phyloP scores from a whole-genome alignment of 306 rosid genomes.

The Ammopiptanthus mongolicus region DNA sequence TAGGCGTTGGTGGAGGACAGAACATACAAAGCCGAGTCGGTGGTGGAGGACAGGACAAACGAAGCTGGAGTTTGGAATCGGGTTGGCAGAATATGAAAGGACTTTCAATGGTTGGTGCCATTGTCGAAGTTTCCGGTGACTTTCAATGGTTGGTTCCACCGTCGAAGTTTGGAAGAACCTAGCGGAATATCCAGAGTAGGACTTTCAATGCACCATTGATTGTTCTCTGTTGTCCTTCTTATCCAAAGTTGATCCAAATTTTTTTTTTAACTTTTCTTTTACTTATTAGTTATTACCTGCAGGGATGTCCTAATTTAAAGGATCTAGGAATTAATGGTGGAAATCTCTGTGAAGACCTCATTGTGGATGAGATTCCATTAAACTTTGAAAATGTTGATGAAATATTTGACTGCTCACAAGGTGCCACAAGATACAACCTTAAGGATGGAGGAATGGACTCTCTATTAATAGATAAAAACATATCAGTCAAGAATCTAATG shows the following conservation, averaged over 20 bases:
- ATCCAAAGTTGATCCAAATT: constrained; percentile 1
- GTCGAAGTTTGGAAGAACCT: no score
- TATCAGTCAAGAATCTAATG: constrained; percentile 46
- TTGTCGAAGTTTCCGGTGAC: no score
- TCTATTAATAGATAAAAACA: constrained; percentile 53
- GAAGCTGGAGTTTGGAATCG: no score
- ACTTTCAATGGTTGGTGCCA: no score
- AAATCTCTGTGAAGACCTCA: constrained; percentile 43
- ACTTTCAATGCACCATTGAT: no score
- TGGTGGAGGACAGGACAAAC: no score
- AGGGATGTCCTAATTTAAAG: constrained; percentile 44
- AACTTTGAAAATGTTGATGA: constrained; percentile 41
- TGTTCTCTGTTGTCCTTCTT: no score
- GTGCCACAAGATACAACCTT: constrained; percentile 35
- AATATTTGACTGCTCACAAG: constrained; percentile 47
- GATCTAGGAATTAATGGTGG: constrained; percentile 42
- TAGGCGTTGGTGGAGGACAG: no score
- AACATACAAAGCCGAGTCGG: no score
- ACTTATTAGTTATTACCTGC: constrained; percentile 17
- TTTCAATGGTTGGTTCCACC: no score
- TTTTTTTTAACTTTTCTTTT: not conserved
- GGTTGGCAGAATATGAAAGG: no score
- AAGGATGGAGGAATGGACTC: constrained; percentile 55
- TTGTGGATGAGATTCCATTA: constrained; percentile 39
- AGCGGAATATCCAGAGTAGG: no score